phyloP scores from a whole-genome alignment of 495 filamentous ascomycete species.

The Hypomontagnella monticulosa region DNA sequence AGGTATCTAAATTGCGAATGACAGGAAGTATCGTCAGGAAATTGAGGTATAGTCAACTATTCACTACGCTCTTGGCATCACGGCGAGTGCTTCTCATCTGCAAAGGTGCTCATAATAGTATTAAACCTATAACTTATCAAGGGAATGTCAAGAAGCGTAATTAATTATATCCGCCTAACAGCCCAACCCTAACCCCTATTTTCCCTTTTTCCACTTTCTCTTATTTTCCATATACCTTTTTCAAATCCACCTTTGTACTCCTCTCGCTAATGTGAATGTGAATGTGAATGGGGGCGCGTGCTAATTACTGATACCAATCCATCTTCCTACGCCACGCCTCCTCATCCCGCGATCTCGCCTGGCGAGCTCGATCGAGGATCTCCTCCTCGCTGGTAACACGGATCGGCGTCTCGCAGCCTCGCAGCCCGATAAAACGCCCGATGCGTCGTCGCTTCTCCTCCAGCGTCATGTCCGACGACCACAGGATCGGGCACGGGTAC shows the following conservation, averaged over 20 bases:
- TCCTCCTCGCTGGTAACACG: constrained; percentile 47
- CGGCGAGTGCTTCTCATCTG: background rate
- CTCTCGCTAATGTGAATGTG: background rate
- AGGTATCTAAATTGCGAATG: no score
- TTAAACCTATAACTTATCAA: constrained; percentile 21
- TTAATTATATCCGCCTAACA: background rate
- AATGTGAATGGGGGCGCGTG: background rate
- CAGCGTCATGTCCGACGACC: constrained; percentile 51
- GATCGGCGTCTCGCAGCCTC: constrained; percentile 66
- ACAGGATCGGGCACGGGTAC: constrained; percentile 70
- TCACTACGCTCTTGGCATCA: no score
- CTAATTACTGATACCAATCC: constrained; percentile 48
- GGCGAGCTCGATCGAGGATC: constrained; percentile 50
- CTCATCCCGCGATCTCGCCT: constrained; percentile 44
- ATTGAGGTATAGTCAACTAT: no score
- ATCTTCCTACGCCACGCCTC: constrained; percentile 56
- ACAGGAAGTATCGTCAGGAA: no score
- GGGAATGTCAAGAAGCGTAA: constrained; percentile 32
- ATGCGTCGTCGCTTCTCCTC: constrained; percentile 70
- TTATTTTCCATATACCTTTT: background rate
- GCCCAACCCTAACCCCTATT: no score
- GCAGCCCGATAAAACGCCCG: constrained; percentile 73
- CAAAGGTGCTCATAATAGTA: constrained; percentile 42
- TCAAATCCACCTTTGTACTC: background rate
- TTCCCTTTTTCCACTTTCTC: constrained; percentile 1